These are phyloP conservation scores for Uronychia binucleata DNA, from an alignment of 73 alveolate species.

Conservation along the genomic window DNA sequence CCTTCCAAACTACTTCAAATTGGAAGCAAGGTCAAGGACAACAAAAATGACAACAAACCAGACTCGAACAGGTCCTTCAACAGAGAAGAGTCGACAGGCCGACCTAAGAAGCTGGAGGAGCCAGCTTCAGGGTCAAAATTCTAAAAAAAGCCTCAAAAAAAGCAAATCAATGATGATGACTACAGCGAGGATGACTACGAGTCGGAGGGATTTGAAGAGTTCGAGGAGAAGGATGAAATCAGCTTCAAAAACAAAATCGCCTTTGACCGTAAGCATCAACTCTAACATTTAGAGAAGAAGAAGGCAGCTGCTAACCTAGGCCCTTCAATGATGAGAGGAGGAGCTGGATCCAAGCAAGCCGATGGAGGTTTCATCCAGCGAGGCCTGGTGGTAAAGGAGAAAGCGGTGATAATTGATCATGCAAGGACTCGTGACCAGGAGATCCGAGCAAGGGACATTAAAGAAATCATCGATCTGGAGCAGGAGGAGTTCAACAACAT, in stretches of 20 bases:
- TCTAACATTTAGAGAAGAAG: background rate
- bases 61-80: background rate
- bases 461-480: background rate
- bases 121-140: background rate
- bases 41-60: background rate
- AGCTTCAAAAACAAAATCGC: background rate
- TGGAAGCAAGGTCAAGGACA: background rate
- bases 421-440: background rate
- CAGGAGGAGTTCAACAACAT: background rate
- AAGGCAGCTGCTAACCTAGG: background rate
- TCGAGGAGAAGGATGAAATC: background rate
- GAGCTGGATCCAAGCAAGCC: background rate
- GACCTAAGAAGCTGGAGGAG: background rate
- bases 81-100: background rate
- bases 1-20: background rate
- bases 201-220: background rate
- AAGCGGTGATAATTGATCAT: background rate
- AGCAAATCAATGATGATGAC: background rate
- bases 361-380: background rate
- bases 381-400: background rate
- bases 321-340: background rate
- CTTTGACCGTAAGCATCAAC: background rate
- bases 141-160: background rate
- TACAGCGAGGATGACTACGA: background rate
- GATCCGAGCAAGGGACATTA: background rate